These are phyloP conservation scores for Catenaria anguillulae DNA, from an alignment of 371 early-diverging fungal species.

Conservation along the genomic window DNA sequence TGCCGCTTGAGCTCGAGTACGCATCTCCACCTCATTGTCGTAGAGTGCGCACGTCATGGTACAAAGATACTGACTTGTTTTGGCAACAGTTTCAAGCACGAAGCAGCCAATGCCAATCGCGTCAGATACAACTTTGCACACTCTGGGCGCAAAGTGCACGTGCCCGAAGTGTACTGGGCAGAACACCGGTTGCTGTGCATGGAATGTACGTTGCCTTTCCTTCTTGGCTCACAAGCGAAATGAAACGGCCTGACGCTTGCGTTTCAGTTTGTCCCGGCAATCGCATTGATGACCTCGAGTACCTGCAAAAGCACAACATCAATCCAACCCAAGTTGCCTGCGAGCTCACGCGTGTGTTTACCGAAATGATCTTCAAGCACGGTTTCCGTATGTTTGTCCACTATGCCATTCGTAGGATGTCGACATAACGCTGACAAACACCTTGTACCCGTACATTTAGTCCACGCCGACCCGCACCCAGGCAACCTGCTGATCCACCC, in stretches of 20 bases:
- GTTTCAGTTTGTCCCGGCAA: conserved; percentile 35
- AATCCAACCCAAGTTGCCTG: conserved; percentile 53
- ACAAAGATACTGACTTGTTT: too few species aligned
- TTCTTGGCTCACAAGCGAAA: not conserved
- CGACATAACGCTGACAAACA: too few species aligned
- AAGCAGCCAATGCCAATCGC: conserved; percentile 54
- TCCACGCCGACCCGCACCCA: conserved; percentile 26
- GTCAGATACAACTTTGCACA: conserved; percentile 41
- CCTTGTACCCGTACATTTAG: conserved; percentile 9
- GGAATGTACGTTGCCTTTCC: conserved; percentile 40
- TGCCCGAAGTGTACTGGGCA: conserved; percentile 54
- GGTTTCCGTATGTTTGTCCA: conserved; percentile 24
- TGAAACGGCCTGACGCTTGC: too few species aligned
- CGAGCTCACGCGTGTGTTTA: conserved; percentile 55
- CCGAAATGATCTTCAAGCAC: conserved; percentile 82
- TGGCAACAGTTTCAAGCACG: conserved; percentile 31
- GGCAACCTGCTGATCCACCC: conserved; percentile 29
- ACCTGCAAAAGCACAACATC: conserved; percentile 48
- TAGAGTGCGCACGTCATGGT: too few species aligned
- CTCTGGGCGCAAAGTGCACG: conserved; percentile 23
- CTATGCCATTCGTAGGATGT: too few species aligned
- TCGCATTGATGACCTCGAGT: conserved; percentile 56
- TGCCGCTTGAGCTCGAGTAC: conserved; percentile 78
- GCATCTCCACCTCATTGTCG: not conserved
- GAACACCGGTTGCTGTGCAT: conserved; percentile 47